Evolutionary conservation across 805 yeast species (phyloP), one percentile per base, ranked within the genome.

Genomic region (Ogataea populi-albae): DNA sequence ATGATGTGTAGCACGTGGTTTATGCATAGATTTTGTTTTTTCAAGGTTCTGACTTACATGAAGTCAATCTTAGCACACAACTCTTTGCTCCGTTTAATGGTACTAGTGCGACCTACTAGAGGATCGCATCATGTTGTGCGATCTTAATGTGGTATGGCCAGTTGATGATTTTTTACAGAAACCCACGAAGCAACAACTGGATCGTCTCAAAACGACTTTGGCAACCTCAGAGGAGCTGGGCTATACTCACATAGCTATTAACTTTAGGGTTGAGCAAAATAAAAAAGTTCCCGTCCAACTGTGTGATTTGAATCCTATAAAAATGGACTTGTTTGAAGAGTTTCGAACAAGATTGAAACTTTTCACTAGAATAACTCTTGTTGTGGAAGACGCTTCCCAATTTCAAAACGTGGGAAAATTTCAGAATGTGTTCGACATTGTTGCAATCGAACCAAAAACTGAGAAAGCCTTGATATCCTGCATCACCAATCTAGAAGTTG

Each of bases 401-500:
- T 77, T 84, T 27, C 91, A 81, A 49, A 77, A 75, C 17, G 59
- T 81, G 21, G 62, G 75, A 26, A 65, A 71, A 46, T 46, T 57
- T 18, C 55, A 54, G 32, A 59, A 48, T 29, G 57, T 65, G 8
- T 93, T 83, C 55, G 98, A 93, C 56, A 59, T 93, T 3, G 68
- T 93, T 6, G 86, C 96, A 0, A 80, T 91, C 1, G 74, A 79
- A 46, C 98, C 98, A 1, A 50, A 67, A 16, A 75, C 81, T 33
- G 98, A 93, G 55, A 81, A 79, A 55, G 85, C 88, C 4, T 65
- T 93, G 11, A 79, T 83, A 31, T 64, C 82, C 33, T 81, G 93
- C 3, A 78, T 88, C 15, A 70, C 86, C 2, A 77, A 78, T 39
- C 65, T 88, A 30, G 96, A 88, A 40, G 69, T 89, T 27, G 98